Evolutionary conservation across 2,329 filamentous ascomycete species (phyloP).

Genomic region (Fusarium sp.): DNA sequence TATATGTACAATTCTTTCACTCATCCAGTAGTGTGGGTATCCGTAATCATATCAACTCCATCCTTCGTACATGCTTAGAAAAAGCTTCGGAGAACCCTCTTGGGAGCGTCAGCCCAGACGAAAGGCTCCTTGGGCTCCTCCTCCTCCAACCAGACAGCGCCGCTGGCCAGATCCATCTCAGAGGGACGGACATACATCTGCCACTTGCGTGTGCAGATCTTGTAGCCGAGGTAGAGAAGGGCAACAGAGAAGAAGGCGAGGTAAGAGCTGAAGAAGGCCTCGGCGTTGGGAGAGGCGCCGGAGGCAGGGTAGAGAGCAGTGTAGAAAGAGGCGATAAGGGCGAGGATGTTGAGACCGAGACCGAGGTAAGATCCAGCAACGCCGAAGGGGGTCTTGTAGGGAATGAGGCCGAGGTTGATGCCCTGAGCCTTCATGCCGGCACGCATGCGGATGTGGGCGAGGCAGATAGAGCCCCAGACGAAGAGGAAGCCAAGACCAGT

Average conservation of each 20-base stretch:
- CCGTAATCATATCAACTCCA: conserved; percentile 23
- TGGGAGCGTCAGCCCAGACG: conserved; percentile 64
- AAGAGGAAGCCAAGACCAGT: conserved; percentile 81
- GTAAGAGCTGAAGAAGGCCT: conserved; percentile 78
- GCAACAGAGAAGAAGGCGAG: conserved; percentile 75
- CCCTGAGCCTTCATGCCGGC: conserved; percentile 75
- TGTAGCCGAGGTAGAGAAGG: conserved; percentile 77
- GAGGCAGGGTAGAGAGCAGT: conserved; percentile 51
- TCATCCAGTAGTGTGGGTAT: conserved; percentile 36
- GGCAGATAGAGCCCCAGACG: conserved; percentile 85
- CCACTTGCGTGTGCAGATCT: conserved; percentile 74
- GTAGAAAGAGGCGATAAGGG: conserved; percentile 91
- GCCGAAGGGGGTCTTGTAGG: conserved; percentile 83
- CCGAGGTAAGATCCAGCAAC: conserved; percentile 85
- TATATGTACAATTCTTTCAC: conserved; percentile 22
- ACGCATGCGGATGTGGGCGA: conserved; percentile 91
- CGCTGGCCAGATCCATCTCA: conserved; percentile 89
- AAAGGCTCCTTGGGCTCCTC: conserved; percentile 81
- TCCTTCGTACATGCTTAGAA: conserved; percentile 28
- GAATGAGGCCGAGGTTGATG: conserved; percentile 76
- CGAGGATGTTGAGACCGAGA: conserved; percentile 76
- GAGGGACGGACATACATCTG: conserved; percentile 65
- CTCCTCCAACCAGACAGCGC: conserved; percentile 78
- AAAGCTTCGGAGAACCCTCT: conserved; percentile 33
- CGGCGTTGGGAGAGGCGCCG: conserved; percentile 75